These are phyloP conservation scores for Verticillium klebahnii DNA, from an alignment of 2,329 filamentous ascomycete genomes.

Conservation along the genomic window DNA sequence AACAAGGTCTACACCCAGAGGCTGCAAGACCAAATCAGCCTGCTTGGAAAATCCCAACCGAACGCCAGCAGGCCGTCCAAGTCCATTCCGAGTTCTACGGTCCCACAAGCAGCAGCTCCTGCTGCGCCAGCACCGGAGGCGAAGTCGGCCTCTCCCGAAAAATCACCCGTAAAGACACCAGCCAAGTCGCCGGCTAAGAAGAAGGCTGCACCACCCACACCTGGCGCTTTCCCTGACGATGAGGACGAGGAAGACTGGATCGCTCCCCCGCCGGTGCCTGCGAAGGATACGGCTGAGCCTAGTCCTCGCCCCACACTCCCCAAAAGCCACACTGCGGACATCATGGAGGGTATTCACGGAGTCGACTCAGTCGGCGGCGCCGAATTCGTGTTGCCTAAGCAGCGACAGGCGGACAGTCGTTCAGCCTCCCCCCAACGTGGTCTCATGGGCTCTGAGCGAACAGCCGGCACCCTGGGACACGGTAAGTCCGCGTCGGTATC, in stretches of 20 bases:
- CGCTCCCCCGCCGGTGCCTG: conserved; percentile 35
- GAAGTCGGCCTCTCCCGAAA: conserved; percentile 21
- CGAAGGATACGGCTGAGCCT: conserved; percentile 26
- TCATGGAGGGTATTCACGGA: conserved; percentile 52
- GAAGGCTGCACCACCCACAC: conserved; percentile 31
- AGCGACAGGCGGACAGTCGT: conserved; percentile 25
- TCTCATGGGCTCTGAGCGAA: conserved; percentile 21
- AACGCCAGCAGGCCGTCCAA: conserved; percentile 43
- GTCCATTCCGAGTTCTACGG: conserved; percentile 34
- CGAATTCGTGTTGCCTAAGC: conserved; percentile 40
- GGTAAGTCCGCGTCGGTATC: conserved; percentile 62
- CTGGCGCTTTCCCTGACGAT: conserved; percentile 57
- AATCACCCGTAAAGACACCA: conserved; percentile 30
- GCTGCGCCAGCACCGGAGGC: conserved; percentile 16
- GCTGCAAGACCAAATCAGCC: conserved; percentile 87
- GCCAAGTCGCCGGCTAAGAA: conserved; percentile 29
- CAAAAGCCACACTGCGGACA: conserved; percentile 58
- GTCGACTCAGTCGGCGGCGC: conserved; percentile 43
- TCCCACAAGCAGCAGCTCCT: conserved; percentile 25
- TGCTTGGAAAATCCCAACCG: conserved; percentile 55
- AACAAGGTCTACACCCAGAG: conserved; percentile 92
- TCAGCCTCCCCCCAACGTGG: conserved; percentile 30
- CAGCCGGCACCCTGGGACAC: conserved; percentile 38
- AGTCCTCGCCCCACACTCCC: conserved; percentile 47
- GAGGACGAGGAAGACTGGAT: conserved; percentile 53